Evolutionary conservation across 495 filamentous ascomycete species (phyloP).

Genomic region (Daldinia concentrica): DNA sequence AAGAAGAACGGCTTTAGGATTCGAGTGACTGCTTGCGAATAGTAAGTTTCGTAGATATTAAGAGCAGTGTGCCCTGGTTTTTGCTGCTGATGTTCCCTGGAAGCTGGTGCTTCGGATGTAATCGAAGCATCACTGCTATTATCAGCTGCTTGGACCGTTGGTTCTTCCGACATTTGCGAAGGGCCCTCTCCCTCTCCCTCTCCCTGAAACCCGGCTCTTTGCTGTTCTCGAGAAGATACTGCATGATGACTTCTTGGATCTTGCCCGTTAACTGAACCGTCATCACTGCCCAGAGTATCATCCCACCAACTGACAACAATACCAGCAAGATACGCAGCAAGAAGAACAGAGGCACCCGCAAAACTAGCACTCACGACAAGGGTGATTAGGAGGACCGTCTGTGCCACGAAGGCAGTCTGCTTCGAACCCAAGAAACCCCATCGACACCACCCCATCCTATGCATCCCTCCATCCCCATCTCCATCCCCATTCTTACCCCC

Average conservation of each 20-base stretch:
- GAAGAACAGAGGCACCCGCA: slow-evolving; percentile 73
- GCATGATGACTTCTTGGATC: neutral
- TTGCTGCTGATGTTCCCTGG: neutral
- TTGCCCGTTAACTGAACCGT: neutral
- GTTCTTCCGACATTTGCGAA: neutral
- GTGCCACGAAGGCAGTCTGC: slow-evolving; percentile 52
- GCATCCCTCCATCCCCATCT: neutral
- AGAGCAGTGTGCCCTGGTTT: slow-evolving; percentile 43
- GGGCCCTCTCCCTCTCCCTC: neutral
- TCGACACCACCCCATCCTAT: neutral
- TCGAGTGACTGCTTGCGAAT: slow-evolving; percentile 56
- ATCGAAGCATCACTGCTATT: neutral
- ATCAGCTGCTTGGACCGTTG: neutral
- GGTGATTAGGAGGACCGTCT: slow-evolving; percentile 59
- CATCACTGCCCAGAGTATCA: neutral
- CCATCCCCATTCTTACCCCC: neutral
- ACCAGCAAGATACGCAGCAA: slow-evolving; percentile 76
- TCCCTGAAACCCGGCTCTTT: neutral
- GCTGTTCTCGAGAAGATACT: neutral
- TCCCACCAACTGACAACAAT: slow-evolving; percentile 65
- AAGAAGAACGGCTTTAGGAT: slow-evolving; percentile 82
- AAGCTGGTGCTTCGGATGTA: neutral
- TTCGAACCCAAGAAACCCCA: slow-evolving; percentile 28
- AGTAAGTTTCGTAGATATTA: slow-evolving; percentile 66
- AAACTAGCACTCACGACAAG: slow-evolving; percentile 67